Evolutionary conservation across 768 basidiomycete species (phyloP).

Genomic region (Phaffia australis): DNA sequence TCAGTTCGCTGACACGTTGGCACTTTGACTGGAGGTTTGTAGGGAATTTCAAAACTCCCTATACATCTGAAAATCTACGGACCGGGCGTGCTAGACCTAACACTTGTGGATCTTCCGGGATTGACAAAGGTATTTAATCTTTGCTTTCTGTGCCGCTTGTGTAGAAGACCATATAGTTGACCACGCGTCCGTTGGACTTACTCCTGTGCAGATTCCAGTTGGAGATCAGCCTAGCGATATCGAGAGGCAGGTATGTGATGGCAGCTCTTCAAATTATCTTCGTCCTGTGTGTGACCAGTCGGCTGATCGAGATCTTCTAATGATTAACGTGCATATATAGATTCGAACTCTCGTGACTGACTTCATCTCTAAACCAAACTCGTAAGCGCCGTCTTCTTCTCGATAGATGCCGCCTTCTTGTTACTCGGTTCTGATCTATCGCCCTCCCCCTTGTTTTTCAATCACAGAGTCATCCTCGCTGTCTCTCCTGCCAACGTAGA

Average conservation of each 20-base stretch:
- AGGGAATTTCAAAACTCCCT: conserved; percentile 84
- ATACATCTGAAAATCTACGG: conserved; percentile 94
- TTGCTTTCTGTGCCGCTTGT: background rate
- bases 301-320: background rate
- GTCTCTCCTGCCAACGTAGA: conserved; percentile 98
- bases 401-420: background rate
- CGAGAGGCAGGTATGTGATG: conserved; percentile 49
- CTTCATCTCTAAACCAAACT: conserved; percentile 92
- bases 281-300: background rate
- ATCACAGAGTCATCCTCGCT: conserved; percentile 75
- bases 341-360: conserved; percentile 89
- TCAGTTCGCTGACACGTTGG: background rate
- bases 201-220: conserved; percentile 61
- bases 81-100: conserved; percentile 87
- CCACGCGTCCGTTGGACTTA: background rate
- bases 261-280: background rate
- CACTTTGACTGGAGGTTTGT: background rate
- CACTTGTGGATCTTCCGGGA: conserved; percentile 90
- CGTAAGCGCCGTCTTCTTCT: conserved; percentile 44
- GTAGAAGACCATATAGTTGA: background rate
- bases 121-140: conserved; percentile 69
- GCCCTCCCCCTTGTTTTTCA: background rate
- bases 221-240: conserved; percentile 78
- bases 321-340: conserved; percentile 36
- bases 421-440: background rate